Evolutionary conservation across 2,329 filamentous ascomycete genomes (phyloP).

Genomic region (Hypoxylon sp.): DNA sequence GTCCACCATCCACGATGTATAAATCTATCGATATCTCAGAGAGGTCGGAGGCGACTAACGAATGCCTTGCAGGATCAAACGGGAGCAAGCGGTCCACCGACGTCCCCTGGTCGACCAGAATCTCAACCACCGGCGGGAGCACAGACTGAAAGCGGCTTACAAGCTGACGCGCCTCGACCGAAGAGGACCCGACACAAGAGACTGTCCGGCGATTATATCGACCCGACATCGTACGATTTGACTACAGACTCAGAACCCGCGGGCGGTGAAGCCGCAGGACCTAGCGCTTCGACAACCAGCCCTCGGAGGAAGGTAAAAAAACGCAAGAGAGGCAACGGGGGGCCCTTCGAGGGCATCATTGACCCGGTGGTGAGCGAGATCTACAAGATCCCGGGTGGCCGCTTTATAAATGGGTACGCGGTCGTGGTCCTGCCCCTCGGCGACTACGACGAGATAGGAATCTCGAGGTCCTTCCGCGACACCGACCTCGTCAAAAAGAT

Average conservation of each 20-base stretch:
- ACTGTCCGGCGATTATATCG: neutral
- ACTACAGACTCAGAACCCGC: too few species aligned
- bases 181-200: neutral
- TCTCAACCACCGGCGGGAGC: neutral
- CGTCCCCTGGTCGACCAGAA: neutral
- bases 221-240: neutral
- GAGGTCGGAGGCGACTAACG: neutral
- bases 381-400: neutral
- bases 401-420: neutral
- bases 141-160: neutral
- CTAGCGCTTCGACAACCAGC: too few species aligned
- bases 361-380: conserved; percentile 5
- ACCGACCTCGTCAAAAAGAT: neutral
- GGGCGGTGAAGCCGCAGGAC: too few species aligned
- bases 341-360: neutral
- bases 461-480: conserved; percentile 4
- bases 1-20: neutral
- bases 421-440: conserved; percentile 8
- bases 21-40: neutral
- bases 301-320: too few species aligned
- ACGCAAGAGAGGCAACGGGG: neutral
- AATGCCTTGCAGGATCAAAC: neutral
- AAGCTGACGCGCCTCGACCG: neutral
- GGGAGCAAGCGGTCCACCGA: neutral
- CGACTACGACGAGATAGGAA: conserved; percentile 9